phyloP scores from a whole-genome alignment of 2,329 filamentous ascomycete genomes.

The Epichloe coenophiala region DNA sequence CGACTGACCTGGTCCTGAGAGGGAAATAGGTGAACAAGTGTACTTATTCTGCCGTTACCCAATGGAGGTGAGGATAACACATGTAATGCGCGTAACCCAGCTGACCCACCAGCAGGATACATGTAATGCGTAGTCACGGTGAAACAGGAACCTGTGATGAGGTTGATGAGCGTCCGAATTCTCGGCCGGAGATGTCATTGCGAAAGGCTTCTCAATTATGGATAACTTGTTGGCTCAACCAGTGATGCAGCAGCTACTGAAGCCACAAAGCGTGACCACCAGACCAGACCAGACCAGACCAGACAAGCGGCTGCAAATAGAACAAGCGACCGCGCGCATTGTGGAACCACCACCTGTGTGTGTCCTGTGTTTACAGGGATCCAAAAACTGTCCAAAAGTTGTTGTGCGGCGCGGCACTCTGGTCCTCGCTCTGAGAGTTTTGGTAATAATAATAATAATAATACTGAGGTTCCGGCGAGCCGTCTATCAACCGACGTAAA shows the following conservation, averaged over 20 bases:
- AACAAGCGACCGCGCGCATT: background rate
- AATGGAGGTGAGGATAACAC: no score
- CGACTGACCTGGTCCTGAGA: conserved; percentile 8
- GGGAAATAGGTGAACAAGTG: conserved; percentile 3
- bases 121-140: no score
- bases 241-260: background rate
- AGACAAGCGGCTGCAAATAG: background rate
- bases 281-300: no score
- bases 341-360: background rate
- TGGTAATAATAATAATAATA: no score
- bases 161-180: no score
- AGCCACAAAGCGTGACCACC: conserved; percentile 1
- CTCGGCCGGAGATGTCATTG: background rate
- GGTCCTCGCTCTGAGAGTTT: background rate
- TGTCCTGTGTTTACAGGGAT: background rate
- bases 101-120: no score
- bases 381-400: background rate
- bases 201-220: no score
- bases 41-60: background rate
- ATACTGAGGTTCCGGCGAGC: no score
- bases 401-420: background rate
- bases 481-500: no score
- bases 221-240: background rate
- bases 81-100: no score
- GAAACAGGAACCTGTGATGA: background rate